Percentiles rank a stretch among this genome's conserved stretches.
These are phyloP conservation scores for Neofusicoccum parvum DNA, from an alignment of 2,329 filamentous ascomycete genomes.

Conservation along the genomic window DNA sequence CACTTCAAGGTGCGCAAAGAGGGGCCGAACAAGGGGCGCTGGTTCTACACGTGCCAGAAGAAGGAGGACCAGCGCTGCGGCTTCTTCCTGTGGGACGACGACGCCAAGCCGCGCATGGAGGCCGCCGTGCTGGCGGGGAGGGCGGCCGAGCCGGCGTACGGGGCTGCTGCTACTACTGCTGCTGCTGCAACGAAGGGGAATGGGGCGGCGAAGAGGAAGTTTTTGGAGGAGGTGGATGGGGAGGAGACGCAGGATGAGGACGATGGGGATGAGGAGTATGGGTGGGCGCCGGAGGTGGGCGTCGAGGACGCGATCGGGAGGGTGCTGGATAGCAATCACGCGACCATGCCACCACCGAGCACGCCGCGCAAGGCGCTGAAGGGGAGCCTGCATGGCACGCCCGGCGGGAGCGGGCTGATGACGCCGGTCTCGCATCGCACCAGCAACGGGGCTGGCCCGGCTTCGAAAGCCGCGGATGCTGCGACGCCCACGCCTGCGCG, in stretches of 20 bases:
- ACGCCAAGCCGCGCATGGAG: constrained; percentile 54
- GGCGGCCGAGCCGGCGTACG: neutral
- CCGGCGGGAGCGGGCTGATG: neutral
- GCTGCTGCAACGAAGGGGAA: neutral
- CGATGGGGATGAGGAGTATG: constrained; percentile 21
- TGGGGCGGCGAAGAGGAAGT: constrained; percentile 15
- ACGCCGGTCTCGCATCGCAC: constrained; percentile 10
- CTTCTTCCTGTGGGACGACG: constrained; percentile 62
- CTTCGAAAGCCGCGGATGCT: neutral
- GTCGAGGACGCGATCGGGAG: neutral
- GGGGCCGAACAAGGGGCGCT: constrained; percentile 56
- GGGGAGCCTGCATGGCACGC: neutral
- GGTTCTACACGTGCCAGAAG: constrained; percentile 61
- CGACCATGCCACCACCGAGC: constrained; percentile 23
- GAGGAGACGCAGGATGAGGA: neutral
- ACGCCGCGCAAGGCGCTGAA: constrained; percentile 43
- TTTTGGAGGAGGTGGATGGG: constrained; percentile 16
- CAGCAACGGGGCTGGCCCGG: neutral
- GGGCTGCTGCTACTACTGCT: neutral
- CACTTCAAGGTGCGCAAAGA: constrained; percentile 61
- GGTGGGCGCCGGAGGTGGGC: constrained; percentile 19
- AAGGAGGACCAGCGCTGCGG: constrained; percentile 51
- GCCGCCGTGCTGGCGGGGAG: constrained; percentile 35
- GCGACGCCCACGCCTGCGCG: constrained; percentile 38
- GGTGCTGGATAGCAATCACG: neutral